phyloP scores from a whole-genome alignment of 768 basidiomycete species.

The Galerina sulciceps region DNA sequence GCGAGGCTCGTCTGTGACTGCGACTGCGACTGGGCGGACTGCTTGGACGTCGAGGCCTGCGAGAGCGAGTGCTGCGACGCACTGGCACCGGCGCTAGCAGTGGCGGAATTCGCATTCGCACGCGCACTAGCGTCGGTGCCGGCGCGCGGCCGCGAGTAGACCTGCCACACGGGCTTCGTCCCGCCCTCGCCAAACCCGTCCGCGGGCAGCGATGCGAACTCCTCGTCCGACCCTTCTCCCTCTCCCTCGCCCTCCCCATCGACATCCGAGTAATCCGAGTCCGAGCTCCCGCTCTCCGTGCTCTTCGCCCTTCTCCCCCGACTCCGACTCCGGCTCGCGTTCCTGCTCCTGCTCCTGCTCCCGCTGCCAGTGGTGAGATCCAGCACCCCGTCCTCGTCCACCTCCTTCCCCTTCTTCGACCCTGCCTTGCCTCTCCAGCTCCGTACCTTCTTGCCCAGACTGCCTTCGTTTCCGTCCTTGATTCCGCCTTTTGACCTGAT shows the following conservation, averaged over 20 bases:
- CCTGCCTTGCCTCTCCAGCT: neutral
- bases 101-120: neutral
- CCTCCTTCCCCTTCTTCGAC: neutral
- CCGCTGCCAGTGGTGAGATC: neutral
- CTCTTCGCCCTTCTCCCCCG: neutral
- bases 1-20: neutral
- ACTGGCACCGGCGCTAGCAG: neutral
- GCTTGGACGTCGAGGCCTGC: neutral
- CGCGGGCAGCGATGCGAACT: conserved; percentile 19
- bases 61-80: neutral
- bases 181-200: conserved; percentile 4
- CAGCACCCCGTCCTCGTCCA: neutral
- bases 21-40: neutral
- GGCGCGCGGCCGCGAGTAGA: conserved; percentile 15
- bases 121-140: conserved; percentile 8
- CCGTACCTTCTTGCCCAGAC: neutral
- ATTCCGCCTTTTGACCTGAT: neutral
- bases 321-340: neutral
- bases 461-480: neutral
- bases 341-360: neutral
- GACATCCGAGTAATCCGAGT: neutral
- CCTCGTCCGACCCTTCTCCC: conserved; percentile 20
- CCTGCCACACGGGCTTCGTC: conserved; percentile 10
- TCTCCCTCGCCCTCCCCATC: neutral
- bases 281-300: neutral